A percentile compares a stretch with the other conserved stretches of the same genome.
Evolutionary conservation across 106 monocot species (phyloP).

Genomic region (Platanthera zijinensis): DNA sequence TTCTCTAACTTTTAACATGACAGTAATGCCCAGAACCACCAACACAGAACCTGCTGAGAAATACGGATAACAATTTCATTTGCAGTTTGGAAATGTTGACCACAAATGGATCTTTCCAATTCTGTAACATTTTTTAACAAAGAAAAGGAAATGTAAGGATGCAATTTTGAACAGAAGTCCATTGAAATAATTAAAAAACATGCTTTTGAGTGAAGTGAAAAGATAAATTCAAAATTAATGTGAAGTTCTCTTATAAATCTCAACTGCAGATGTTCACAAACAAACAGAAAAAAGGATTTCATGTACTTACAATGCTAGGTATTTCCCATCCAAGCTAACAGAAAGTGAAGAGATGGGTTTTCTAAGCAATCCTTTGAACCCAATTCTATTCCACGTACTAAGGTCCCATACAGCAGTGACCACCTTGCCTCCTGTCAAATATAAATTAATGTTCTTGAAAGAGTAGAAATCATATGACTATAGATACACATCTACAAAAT

Average conservation of each 20-base stretch:
- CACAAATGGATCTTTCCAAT: neutral
- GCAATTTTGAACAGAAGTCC: neutral
- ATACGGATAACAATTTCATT: no score
- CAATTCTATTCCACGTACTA: constrained; percentile 85
- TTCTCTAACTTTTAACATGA: neutral
- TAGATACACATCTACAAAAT: constrained; percentile 1
- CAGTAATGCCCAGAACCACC: neutral
- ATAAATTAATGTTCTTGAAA: neutral
- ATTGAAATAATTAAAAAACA: neutral
- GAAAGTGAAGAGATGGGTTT: constrained; percentile 73
- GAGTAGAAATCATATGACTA: neutral
- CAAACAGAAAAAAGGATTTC: neutral
- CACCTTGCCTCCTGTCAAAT: constrained; percentile 33
- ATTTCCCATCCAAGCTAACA: constrained; percentile 89
- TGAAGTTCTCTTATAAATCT: neutral
- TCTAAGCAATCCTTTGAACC: constrained; percentile 69
- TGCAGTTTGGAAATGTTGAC: neutral
- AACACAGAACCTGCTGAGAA: neutral
- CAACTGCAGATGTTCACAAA: neutral
- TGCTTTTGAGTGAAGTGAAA: neutral
- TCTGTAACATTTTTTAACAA: neutral
- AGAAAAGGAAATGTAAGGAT: neutral
- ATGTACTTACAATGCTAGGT: constrained; percentile 79
- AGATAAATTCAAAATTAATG: neutral
- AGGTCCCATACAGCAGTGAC: constrained; percentile 87